phyloP scores from a whole-genome alignment of 2,329 filamentous ascomycete species.

The Sclerotinia minor region DNA sequence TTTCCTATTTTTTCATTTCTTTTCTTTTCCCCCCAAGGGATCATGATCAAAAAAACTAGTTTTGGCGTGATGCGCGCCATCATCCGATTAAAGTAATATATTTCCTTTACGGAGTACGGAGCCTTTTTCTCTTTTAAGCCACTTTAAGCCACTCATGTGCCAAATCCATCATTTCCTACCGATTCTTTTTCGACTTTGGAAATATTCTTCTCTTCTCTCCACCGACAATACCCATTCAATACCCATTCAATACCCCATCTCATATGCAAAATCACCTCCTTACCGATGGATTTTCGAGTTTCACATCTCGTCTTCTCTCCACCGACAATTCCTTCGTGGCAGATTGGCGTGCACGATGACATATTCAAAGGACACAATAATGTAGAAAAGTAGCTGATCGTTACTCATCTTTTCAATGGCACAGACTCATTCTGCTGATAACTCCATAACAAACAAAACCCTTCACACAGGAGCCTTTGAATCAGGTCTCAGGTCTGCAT shows the following conservation, averaged over 20 bases:
- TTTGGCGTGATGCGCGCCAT: background rate
- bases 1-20: too few species aligned
- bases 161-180: conserved; percentile 1
- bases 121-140: background rate
- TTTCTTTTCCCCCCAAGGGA: too few species aligned
- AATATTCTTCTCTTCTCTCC: background rate
- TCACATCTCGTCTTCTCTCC: background rate
- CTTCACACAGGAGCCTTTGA: background rate
- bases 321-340: conserved; percentile 21
- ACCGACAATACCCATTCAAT: background rate
- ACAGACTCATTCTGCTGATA: background rate
- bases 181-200: conserved; percentile 4
- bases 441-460: background rate
- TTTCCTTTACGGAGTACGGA: background rate
- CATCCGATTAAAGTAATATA: background rate
- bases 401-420: background rate
- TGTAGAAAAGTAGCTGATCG: background rate
- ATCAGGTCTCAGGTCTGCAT: background rate
- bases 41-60: background rate
- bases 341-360: conserved; percentile 14
- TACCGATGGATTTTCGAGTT: background rate
- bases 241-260: background rate
- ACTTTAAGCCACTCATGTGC: background rate
- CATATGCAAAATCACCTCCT: too few species aligned
- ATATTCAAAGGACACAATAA: background rate